phyloP scores from a whole-genome alignment of 2,329 filamentous ascomycete genomes.

The Zasmidium citrigriseum region DNA sequence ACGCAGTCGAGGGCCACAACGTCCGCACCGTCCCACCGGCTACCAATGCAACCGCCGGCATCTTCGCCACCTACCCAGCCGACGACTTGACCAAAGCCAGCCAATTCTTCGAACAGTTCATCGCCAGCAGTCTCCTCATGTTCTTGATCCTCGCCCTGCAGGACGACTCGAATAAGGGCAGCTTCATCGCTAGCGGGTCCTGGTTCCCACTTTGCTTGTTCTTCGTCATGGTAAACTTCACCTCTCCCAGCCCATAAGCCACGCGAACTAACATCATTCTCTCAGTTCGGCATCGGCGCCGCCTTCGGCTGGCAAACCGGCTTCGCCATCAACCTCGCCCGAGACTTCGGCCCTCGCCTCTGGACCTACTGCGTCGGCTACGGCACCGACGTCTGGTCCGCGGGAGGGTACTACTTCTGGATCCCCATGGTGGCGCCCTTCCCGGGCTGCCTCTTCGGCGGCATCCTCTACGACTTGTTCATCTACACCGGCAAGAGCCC shows the following conservation, averaged over 20 bases:
- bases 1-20: constrained; percentile 56
- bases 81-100: constrained; percentile 62
- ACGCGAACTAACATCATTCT: constrained; percentile 4
- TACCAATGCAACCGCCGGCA: constrained; percentile 60
- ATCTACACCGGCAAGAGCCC: constrained; percentile 64
- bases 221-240: constrained; percentile 55
- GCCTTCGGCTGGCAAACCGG: constrained; percentile 71
- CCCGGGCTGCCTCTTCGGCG: constrained; percentile 62
- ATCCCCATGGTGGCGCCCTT: constrained; percentile 68
- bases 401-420: constrained; percentile 69
- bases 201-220: constrained; percentile 62
- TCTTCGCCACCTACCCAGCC: constrained; percentile 70
- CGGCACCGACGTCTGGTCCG: constrained; percentile 62
- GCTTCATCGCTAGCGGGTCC: constrained; percentile 36
- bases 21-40: constrained; percentile 64
- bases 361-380: constrained; percentile 69
- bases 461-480: constrained; percentile 67
- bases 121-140: constrained; percentile 66
- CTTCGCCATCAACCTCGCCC: constrained; percentile 67
- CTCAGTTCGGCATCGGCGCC: constrained; percentile 63
- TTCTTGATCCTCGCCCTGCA: constrained; percentile 70
- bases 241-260: neutral
- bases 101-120: constrained; percentile 71
- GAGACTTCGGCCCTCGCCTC: constrained; percentile 70
- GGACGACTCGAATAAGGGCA: constrained; percentile 49